These are phyloP conservation scores for Tieghemiomyces parasiticus DNA, from an alignment of 192 early-diverging fungal genomes.

Conservation along the genomic window DNA sequence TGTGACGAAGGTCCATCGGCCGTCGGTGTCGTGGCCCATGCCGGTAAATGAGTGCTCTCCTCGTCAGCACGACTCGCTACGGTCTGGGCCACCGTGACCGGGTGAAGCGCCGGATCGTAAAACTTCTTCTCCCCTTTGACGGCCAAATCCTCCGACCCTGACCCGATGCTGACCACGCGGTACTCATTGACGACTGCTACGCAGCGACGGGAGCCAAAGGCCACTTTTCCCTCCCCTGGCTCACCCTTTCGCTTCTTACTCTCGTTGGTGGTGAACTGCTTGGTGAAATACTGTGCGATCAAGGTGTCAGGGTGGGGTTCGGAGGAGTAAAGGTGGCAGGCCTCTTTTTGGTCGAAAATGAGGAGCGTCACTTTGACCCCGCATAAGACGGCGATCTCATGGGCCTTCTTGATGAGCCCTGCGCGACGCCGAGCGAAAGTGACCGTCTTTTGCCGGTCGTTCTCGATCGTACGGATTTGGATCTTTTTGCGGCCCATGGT, in stretches of 20 bases:
- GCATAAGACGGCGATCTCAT: constrained; percentile 31
- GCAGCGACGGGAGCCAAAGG: constrained; percentile 18
- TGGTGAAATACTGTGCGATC: constrained; percentile 27
- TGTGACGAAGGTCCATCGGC: neutral
- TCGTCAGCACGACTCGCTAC: too few relatives aligned
- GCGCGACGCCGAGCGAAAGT: constrained; percentile 31
- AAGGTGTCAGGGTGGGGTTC: constrained; percentile 20
- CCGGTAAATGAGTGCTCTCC: too few relatives aligned
- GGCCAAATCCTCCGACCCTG: constrained; percentile 23
- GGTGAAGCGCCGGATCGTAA: constrained; percentile 17
- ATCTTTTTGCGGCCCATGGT: constrained; percentile 11
- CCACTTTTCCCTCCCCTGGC: neutral
- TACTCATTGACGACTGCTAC: constrained; percentile 34
- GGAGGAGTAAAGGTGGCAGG: constrained; percentile 34
- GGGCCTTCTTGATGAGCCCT: constrained; percentile 34
- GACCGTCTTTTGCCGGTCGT: constrained; percentile 27
- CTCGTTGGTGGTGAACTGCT: constrained; percentile 34
- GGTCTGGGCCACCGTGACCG: neutral
- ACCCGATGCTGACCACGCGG: constrained; percentile 20
- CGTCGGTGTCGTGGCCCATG: neutral
- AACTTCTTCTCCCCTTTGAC: constrained; percentile 32
- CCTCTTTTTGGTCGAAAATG: constrained; percentile 31
- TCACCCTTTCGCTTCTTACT: constrained; percentile 28
- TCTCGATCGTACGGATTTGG: constrained; percentile 30
- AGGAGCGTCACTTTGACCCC: constrained; percentile 27